Conservation (phyloP, 2,329 filamentous ascomycete species). For the Exophiala sp. region DNA sequence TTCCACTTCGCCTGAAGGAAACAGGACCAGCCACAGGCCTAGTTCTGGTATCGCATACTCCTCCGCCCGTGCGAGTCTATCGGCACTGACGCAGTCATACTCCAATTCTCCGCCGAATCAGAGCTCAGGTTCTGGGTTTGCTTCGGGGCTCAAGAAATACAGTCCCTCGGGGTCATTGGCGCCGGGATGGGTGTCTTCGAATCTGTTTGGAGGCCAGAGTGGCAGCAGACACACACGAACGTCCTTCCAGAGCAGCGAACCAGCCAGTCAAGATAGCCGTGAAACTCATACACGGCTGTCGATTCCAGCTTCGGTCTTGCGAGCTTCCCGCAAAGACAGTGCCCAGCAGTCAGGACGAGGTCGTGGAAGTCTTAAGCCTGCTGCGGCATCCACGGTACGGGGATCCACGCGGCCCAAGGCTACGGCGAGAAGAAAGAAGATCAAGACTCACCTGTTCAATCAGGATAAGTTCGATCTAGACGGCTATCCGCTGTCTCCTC, state of each 20-base stretch:
- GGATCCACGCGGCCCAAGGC: conserved; percentile 21
- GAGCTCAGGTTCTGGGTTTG: conserved; percentile 8
- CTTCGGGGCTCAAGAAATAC: conserved; percentile 24
- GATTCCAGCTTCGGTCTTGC: conserved; percentile 10
- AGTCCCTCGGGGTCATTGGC: conserved; percentile 25
- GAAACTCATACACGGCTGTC: conserved; percentile 13
- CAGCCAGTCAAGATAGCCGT: conserved; percentile 17
- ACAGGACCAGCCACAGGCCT: conserved; percentile 16
- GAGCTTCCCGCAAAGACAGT: conserved; percentile 17
- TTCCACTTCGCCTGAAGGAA: conserved; percentile 29
- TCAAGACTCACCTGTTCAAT: conserved; percentile 52
- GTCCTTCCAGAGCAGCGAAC: conserved; percentile 19
- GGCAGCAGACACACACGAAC: conserved; percentile 8
- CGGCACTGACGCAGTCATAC: conserved; percentile 27
- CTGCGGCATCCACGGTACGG: conserved; percentile 34
- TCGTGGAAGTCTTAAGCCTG: conserved; percentile 32
- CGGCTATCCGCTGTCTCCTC: conserved; percentile 40
- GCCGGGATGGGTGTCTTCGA: conserved; percentile 20
- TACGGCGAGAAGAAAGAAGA: conserved; percentile 30
- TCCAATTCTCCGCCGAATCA: conserved; percentile 28
- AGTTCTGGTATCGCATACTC: conserved; percentile 16
- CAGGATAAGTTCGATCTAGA: conserved; percentile 48
- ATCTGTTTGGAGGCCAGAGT: conserved; percentile 18
- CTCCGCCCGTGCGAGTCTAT: conserved; percentile 24
- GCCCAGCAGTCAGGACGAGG: not conserved